Conservation (phyloP, 2,329 filamentous ascomycete genomes). For the Fusarium sp. region DNA sequence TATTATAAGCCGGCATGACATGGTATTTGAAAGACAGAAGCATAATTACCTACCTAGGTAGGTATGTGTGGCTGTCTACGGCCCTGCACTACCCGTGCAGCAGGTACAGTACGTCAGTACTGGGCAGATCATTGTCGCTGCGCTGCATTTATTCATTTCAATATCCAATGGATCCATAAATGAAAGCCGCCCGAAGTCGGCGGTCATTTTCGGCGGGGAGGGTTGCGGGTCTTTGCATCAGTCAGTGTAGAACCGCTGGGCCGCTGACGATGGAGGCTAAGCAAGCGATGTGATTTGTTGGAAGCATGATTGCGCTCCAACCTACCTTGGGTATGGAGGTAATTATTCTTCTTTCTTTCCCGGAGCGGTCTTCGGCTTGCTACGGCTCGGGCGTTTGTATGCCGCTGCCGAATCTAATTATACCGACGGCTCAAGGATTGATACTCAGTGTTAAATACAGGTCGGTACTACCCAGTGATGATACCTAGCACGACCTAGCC, state of each 20-base stretch:
- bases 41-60: background rate
- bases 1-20: background rate
- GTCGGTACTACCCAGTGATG: too few relatives aligned
- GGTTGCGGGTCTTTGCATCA: conserved; percentile 30
- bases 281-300: conserved; percentile 24
- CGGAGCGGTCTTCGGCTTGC: conserved; percentile 30
- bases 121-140: conserved; percentile 25
- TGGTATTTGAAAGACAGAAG: background rate
- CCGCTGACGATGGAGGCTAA: conserved; percentile 13
- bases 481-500: too few relatives aligned
- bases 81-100: conserved; percentile 8
- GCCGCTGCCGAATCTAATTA: background rate
- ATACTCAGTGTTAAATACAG: background rate
- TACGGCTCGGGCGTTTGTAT: conserved; percentile 19
- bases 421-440: background rate
- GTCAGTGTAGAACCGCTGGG: conserved; percentile 19
- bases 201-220: conserved; percentile 38
- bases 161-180: background rate
- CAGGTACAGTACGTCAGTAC: conserved; percentile 1
- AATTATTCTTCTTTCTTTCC: conserved; percentile 4
- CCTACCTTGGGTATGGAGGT: background rate
- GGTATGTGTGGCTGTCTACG: conserved; percentile 9
- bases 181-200: conserved; percentile 40
- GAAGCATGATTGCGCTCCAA: background rate
- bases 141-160: conserved; percentile 21